phyloP scores from a whole-genome alignment of 495 filamentous ascomycete genomes.

The Trichoderma virens region DNA sequence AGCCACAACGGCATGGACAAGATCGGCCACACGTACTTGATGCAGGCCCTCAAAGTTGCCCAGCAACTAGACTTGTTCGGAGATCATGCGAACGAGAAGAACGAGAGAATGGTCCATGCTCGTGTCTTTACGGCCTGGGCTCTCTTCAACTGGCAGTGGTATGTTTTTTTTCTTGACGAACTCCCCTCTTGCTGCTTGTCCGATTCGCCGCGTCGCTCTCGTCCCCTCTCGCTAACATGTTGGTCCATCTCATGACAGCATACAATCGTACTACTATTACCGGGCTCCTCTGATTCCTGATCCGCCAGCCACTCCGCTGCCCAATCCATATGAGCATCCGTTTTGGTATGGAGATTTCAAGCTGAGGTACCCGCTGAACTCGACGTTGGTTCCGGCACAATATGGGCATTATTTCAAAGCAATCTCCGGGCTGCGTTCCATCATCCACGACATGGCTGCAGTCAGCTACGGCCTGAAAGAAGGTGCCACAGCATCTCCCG shows the following conservation, averaged over 20 bases:
- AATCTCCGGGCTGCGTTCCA: slow-evolving; percentile 18
- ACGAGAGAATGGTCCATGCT: slow-evolving; percentile 14
- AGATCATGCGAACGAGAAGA: neutral
- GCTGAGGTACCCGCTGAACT: slow-evolving; percentile 23
- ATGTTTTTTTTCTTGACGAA: slow-evolving; percentile 10
- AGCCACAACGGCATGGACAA: slow-evolving; percentile 21
- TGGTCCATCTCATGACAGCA: slow-evolving; percentile 9
- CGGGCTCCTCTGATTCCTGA: slow-evolving; percentile 16
- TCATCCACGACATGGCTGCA: slow-evolving; percentile 19
- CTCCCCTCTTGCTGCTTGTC: no score
- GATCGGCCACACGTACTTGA: slow-evolving; percentile 19
- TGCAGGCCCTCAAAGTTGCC: slow-evolving; percentile 19
- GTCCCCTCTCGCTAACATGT: slow-evolving; percentile 2
- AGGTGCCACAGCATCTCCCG: neutral
- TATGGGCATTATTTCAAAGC: slow-evolving; percentile 19
- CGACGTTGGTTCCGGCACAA: slow-evolving; percentile 14
- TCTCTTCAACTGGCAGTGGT: slow-evolving; percentile 22
- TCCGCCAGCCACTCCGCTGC: slow-evolving; percentile 19
- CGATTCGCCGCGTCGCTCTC: no score
- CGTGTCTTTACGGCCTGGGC: slow-evolving; percentile 25
- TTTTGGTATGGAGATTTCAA: slow-evolving; percentile 25
- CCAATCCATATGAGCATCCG: slow-evolving; percentile 17
- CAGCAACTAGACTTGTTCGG: slow-evolving; percentile 16
- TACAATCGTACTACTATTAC: slow-evolving; percentile 23
- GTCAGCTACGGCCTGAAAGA: slow-evolving; percentile 11